phyloP scores from a whole-genome alignment of 2,329 filamentous ascomycete species.

The Diaporthe nobilis region DNA sequence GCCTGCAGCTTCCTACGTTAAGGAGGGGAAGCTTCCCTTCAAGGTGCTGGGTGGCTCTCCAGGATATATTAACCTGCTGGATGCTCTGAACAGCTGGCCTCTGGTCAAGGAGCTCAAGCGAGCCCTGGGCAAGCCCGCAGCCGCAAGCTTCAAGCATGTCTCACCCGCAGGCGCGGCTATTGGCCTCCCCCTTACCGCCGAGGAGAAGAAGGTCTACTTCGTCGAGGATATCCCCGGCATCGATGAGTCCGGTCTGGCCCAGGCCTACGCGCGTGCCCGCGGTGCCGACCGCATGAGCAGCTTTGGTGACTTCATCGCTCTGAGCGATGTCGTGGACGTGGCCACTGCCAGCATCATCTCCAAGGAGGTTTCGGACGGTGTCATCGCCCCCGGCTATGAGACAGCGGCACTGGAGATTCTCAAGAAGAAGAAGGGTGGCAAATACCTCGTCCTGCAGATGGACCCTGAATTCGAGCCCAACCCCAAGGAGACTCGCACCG shows the following conservation, averaged over 20 bases:
- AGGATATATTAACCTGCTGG: constrained; percentile 97
- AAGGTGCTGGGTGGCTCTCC: constrained; percentile 91
- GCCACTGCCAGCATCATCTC: constrained; percentile 98
- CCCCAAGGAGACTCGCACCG: constrained; percentile 85
- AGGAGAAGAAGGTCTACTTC: constrained; percentile 98
- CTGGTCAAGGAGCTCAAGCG: constrained; percentile 96
- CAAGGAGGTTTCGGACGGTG: constrained; percentile 96
- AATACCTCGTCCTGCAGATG: constrained; percentile 96
- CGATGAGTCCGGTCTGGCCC: constrained; percentile 86
- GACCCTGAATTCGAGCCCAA: constrained; percentile 87
- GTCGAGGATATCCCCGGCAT: constrained; percentile 95
- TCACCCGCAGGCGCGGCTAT: constrained; percentile 97
- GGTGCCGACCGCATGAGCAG: constrained; percentile 99
- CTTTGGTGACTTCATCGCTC: constrained; percentile 96
- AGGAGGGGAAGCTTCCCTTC: constrained; percentile 85
- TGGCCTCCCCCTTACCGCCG: constrained; percentile 85
- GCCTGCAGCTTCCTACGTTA: constrained; percentile 87
- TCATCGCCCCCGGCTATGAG: constrained; percentile 91
- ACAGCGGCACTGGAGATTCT: constrained; percentile 90
- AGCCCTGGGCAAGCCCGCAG: constrained; percentile 88
- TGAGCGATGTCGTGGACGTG: constrained; percentile 91
- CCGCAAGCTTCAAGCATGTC: constrained; percentile 99
- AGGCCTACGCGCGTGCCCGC: constrained; percentile 95
- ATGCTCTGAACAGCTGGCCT: constrained; percentile 96
- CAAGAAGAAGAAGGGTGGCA: constrained; percentile 98